Percentiles rank a stretch among this genome's conserved stretches.
Evolutionary conservation across 2,329 filamentous ascomycete species (phyloP).

Genomic region (Arthrobotrys sinensis): DNA sequence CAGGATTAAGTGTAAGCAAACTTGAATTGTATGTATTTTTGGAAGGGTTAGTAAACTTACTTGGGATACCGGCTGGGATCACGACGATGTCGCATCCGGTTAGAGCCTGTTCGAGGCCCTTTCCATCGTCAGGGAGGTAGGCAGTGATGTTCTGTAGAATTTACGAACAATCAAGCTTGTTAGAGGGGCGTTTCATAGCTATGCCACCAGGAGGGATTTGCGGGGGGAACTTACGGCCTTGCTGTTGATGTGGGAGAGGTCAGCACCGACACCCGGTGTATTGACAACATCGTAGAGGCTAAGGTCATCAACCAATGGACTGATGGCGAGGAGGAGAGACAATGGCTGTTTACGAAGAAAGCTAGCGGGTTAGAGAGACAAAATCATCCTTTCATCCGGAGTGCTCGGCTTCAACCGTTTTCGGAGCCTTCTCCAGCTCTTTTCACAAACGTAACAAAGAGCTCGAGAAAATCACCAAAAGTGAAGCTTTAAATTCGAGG

Average conservation of each 20-base stretch:
- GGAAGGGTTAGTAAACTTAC: constrained; percentile 72
- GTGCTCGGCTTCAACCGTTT: not conserved
- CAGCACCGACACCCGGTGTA: constrained; percentile 93
- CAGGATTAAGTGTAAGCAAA: constrained; percentile 29
- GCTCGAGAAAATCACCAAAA: too few relatives aligned
- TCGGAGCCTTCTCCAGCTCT: constrained; percentile 6
- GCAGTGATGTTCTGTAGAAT: constrained; percentile 81
- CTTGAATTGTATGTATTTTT: not conserved
- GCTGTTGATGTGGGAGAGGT: constrained; percentile 97
- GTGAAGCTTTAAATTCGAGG: constrained; percentile 27
- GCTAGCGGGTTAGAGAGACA: constrained; percentile 21
- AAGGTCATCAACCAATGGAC: constrained; percentile 89
- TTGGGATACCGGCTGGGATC: constrained; percentile 97
- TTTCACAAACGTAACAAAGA: too few relatives aligned
- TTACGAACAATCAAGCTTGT: constrained; percentile 16
- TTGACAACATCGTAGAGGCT: constrained; percentile 99
- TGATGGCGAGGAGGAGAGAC: constrained; percentile 94
- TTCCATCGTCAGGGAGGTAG: constrained; percentile 85
- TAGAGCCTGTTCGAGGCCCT: constrained; percentile 88
- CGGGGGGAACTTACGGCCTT: constrained; percentile 76
- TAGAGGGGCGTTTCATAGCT: not conserved
- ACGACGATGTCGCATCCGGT: constrained; percentile 95
- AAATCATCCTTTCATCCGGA: constrained; percentile 34
- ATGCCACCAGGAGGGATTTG: constrained; percentile 30
- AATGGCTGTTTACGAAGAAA: constrained; percentile 77